Evolutionary conservation across 768 basidiomycete genomes (phyloP).

Genomic region (Pleurotus cornucopiae): DNA sequence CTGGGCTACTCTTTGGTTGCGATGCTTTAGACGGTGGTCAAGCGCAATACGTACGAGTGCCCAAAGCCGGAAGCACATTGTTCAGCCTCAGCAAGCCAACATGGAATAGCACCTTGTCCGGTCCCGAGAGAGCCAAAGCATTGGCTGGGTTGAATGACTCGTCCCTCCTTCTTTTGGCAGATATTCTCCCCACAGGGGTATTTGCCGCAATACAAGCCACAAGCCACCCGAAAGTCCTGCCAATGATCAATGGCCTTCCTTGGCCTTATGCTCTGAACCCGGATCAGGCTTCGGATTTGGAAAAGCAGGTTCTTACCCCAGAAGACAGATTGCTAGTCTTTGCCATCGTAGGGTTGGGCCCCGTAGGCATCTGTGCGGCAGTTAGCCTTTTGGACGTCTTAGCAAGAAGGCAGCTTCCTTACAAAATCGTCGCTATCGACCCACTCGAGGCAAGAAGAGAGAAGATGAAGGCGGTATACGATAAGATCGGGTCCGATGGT

Average conservation of each 20-base stretch:
- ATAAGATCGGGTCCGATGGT: constrained; percentile 38
- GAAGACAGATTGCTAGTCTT: constrained; percentile 55
- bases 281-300: constrained; percentile 16
- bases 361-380: constrained; percentile 70
- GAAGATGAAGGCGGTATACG: constrained; percentile 58
- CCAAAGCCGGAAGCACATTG: constrained; percentile 76
- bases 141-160: constrained; percentile 49
- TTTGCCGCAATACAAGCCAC: constrained; percentile 72
- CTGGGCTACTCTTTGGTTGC: constrained; percentile 62
- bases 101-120: constrained; percentile 35
- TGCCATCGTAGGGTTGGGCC: constrained; percentile 72
- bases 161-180: constrained; percentile 68
- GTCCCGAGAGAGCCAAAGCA: constrained; percentile 31
- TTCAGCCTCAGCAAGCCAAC: constrained; percentile 55
- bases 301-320: constrained; percentile 28
- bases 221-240: constrained; percentile 66
- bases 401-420: constrained; percentile 37
- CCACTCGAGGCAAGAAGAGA: constrained; percentile 49
- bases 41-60: constrained; percentile 76
- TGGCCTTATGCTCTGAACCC: constrained; percentile 50
- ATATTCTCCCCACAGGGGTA: constrained; percentile 77
- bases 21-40: constrained; percentile 67
- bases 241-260: constrained; percentile 52
- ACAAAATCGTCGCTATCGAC: constrained; percentile 63
- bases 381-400: constrained; percentile 64